Base-by-base conservation (phyloP, 352 stramenopile genomes). In the Sclerospora graminicola region DNA sequence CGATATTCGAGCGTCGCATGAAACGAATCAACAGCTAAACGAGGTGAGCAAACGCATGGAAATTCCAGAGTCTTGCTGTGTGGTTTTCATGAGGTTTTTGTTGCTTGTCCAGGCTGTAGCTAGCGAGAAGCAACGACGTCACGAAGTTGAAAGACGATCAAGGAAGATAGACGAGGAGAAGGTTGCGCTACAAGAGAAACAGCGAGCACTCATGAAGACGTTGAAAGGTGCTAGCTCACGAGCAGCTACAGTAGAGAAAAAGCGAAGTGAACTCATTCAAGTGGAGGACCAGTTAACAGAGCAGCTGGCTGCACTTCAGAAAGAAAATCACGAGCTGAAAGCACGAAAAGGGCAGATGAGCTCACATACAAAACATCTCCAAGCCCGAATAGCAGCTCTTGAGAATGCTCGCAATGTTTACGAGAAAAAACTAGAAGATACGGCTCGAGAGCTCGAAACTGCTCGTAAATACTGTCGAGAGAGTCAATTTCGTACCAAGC, bases 311-410 rank as follows among this genome's bases (percentile, higher is more conserved):
- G 45, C 63, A 26, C 36, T 80, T 2, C 60, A 73, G 39, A 73
- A 62, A 14, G 68, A 85, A 29, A 83, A 78, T 21, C 40, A 72
- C 11, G 72, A 88, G 27, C 52, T 84, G 10, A 72, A 75, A 24
- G 53, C 59, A 11, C 61, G 59, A 4, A 63, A 55, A 6, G 40
- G 32, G 0, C 69, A 85, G 26, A 52, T 69, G 8, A 50, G 36
- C 13, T 37, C 68, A 1, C 67, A 84, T 21, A 52, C 35, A n/a
- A 85, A 85, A 28, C 52, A 76, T 9, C 31, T 75, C 16, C 69
- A 82, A 26, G 37, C 54, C 18, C 67, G 67, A 32, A 31, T 80
- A 7, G 43, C 45, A 14, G 28, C 16, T n/a, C 42, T 84, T 8
- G 67, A 88, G 43, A 62, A 21, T 0, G 47, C 24, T 7, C 66